Evolutionary conservation across 768 basidiomycete genomes (phyloP).

Genomic region (Boletus huronensis): DNA sequence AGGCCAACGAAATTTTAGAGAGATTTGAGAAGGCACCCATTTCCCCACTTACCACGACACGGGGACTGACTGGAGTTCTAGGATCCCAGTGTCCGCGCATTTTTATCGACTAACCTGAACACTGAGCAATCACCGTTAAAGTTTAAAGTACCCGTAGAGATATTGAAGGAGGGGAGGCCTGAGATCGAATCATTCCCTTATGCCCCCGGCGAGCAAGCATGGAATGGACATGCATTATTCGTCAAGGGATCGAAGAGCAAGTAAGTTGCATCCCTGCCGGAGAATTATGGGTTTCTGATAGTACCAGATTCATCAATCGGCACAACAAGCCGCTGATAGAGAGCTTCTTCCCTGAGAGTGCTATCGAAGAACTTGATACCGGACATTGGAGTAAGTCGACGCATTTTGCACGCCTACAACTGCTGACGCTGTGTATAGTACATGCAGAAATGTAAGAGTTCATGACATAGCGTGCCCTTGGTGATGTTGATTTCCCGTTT

Average conservation of each 20-base stretch:
- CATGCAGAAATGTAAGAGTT: constrained; percentile 67
- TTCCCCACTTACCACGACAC: too few relatives aligned
- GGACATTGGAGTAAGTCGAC: constrained; percentile 79
- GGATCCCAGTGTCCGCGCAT: constrained; percentile 74
- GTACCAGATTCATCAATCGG: constrained; percentile 65
- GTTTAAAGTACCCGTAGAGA: constrained; percentile 73
- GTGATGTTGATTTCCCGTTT: background rate
- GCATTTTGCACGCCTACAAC: background rate
- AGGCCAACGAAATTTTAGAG: constrained; percentile 64
- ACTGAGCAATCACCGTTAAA: constrained; percentile 38
- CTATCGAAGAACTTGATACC: constrained; percentile 61
- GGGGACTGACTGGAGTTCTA: constrained; percentile 31
- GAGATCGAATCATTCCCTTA: constrained; percentile 82
- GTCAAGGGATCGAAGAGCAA: constrained; percentile 78
- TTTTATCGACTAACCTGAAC: constrained; percentile 80
- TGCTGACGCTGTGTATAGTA: constrained; percentile 41
- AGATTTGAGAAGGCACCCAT: constrained; percentile 58
- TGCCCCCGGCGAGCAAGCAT: constrained; percentile 46
- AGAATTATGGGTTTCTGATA: constrained; percentile 1
- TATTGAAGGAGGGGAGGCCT: constrained; percentile 56
- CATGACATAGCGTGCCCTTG: background rate
- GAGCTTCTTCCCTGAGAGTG: constrained; percentile 71
- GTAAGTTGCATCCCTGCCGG: constrained; percentile 35
- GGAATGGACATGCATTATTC: constrained; percentile 63
- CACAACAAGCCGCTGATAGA: constrained; percentile 59